phyloP scores from a whole-genome alignment of 768 basidiomycete genomes.

The Mycena galericulata region DNA sequence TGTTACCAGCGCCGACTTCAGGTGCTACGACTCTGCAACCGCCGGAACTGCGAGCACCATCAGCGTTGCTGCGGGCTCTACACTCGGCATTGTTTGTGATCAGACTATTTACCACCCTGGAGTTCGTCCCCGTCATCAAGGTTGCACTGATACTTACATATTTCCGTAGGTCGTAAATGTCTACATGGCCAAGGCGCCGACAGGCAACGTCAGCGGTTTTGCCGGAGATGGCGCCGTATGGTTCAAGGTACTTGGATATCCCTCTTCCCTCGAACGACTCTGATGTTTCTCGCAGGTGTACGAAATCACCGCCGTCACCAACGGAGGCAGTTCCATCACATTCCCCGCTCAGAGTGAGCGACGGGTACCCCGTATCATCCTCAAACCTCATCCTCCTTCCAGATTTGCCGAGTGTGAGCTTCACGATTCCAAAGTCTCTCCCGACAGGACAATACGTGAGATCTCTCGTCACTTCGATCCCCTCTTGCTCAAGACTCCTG shows the following conservation, averaged over 20 bases:
- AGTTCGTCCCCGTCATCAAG: conserved; percentile 38
- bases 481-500: neutral
- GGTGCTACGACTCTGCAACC: conserved; percentile 59
- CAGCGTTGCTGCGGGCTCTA: conserved; percentile 57
- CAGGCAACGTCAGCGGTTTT: conserved; percentile 48
- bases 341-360: conserved; percentile 57
- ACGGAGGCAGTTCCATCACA: conserved; percentile 59
- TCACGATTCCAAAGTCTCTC: conserved; percentile 51
- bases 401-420: conserved; percentile 47
- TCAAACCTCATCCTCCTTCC: neutral
- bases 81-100: conserved; percentile 56
- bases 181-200: conserved; percentile 61
- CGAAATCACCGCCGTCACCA: conserved; percentile 57
- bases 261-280: conserved; percentile 12
- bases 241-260: conserved; percentile 51
- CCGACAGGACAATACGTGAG: conserved; percentile 53
- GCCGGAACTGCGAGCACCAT: conserved; percentile 55
- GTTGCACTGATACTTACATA: neutral
- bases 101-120: conserved; percentile 63
- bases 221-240: conserved; percentile 60
- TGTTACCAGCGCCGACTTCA: conserved; percentile 59
- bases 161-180: conserved; percentile 49
- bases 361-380: neutral
- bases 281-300: conserved; percentile 45
- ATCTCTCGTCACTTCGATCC: neutral